Base-by-base conservation (phyloP, 441 rosid genomes). In the Populus hybrid region DNA sequence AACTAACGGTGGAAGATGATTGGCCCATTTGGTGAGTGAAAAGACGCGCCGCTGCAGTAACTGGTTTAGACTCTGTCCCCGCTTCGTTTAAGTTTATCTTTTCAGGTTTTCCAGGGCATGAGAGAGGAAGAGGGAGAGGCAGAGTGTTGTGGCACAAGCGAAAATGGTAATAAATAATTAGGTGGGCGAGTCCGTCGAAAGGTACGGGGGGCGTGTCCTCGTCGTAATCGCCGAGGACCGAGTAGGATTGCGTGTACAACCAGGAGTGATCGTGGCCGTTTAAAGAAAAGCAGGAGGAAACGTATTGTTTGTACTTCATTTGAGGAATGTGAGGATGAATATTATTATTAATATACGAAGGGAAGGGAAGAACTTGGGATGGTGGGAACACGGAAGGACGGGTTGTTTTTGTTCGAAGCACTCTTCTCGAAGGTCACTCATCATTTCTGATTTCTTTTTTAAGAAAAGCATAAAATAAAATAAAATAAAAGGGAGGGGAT, bases 1-100 rank as follows among this genome's bases (percentile, higher is more conserved):
- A 34, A 12, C 18, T 26, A 23, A 82, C 64, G 23, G 85, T 75
- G 64, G 95, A 89, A 18, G 88, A 46, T 18, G 86, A 78, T 79
- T 92, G 95, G 77, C 94, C 95, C 95, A 92, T 92, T 36, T 23
- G 74, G 81, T 19, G 65, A 18, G 76, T 57, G 59, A 23, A n/a
- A 10, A 3, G 30, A 82, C 88, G 85, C 84, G 78, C 87, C 78
- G 65, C 74, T 14, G 9, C 2, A 12, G 53, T 5, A 67, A 3
- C 34, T 1, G 7, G 42, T 10, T 65, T n/a, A 23, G 16, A 7
- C 24, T 5, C 9, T 10, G 11, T 28, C 5, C 21, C 19, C 19
- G 19, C 53, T 42, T 11, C 18, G 18, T 42, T n/a, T 26, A 18
- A 9, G 34, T 66, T 16, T 64, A 0, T 3, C 6, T n/a, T 21